These are phyloP conservation scores for Vitis hybrid DNA, from an alignment of 177 flowering plant genomes.

Conservation along the genomic window DNA sequence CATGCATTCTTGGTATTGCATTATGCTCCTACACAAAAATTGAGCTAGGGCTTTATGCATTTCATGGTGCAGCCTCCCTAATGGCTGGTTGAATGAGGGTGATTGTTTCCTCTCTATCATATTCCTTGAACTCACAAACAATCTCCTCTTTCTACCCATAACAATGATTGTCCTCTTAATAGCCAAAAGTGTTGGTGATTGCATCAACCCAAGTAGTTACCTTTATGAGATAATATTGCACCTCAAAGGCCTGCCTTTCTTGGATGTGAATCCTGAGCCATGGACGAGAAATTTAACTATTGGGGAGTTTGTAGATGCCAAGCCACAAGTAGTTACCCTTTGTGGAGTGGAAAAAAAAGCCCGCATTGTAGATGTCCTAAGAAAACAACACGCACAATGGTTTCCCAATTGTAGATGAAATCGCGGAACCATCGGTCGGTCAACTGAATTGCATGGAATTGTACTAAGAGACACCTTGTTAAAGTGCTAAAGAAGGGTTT, in stretches of 20 bases:
- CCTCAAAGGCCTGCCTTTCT: no score
- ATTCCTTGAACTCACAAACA: constrained; percentile 91
- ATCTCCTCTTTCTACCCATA: constrained; percentile 81
- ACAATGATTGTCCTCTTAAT: constrained; percentile 81
- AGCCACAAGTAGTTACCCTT: no score
- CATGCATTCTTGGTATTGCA: no score
- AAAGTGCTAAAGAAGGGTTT: constrained; percentile 62
- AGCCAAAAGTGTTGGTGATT: no score
- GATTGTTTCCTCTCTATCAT: constrained; percentile 95
- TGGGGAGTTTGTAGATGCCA: no score
- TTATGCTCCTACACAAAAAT: no score
- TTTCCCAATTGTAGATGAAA: constrained; percentile 79
- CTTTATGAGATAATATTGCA: no score
- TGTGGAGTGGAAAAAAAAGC: no score
- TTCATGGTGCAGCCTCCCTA: constrained; percentile 92
- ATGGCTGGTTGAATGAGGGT: constrained; percentile 97
- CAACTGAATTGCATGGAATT: constrained; percentile 30
- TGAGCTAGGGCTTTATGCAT: constrained; percentile 28
- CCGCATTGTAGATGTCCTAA: constrained; percentile 23
- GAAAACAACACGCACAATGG: constrained; percentile 76
- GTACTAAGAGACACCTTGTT: constrained; percentile 68
- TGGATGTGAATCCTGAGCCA: no score
- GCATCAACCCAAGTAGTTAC: no score
- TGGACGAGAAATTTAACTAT: no score
- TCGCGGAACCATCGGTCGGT: constrained; percentile 33